phyloP scores from a whole-genome alignment of 495 filamentous ascomycete genomes.

The Articulospora tetracladia region DNA sequence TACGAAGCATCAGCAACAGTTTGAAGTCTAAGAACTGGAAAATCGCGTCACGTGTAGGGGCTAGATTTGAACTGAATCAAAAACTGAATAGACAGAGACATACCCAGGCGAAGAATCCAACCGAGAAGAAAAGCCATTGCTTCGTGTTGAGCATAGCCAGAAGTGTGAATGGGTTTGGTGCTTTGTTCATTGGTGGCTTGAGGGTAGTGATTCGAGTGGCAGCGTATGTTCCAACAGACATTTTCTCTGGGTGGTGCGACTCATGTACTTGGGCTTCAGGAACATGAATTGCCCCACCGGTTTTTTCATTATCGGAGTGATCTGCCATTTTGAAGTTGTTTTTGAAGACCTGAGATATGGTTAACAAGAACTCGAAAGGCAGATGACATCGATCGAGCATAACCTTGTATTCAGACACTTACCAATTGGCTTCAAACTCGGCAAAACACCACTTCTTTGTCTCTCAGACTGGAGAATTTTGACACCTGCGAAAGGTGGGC shows the following conservation, averaged over 20 bases:
- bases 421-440: too few relatives aligned
- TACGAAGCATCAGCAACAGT: slow-evolving; percentile 23
- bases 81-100: slow-evolving; percentile 12
- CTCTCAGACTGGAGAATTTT: too few relatives aligned
- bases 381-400: too few relatives aligned
- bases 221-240: slow-evolving; percentile 59
- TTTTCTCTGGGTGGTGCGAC: slow-evolving; percentile 27
- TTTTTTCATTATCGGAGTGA: slow-evolving; percentile 12
- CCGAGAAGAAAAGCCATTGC: slow-evolving; percentile 84
- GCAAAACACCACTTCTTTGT: too few relatives aligned
- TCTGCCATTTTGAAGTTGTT: slow-evolving; percentile 18
- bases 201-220: slow-evolving; percentile 68
- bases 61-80: not conserved
- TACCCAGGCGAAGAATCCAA: slow-evolving; percentile 69
- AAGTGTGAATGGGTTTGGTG: slow-evolving; percentile 73
- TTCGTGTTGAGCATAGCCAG: slow-evolving; percentile 63
- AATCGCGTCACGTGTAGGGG: too few relatives aligned
- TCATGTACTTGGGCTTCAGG: slow-evolving; percentile 6
- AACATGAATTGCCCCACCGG: not conserved
- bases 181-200: slow-evolving; percentile 71
- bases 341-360: too few relatives aligned
- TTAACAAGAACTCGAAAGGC: too few relatives aligned
- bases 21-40: too few relatives aligned
- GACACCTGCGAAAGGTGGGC: too few relatives aligned
- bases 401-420: too few relatives aligned